Evolutionary conservation across 2,329 filamentous ascomycete genomes (phyloP).

Genomic region (Aspergillus fructus): DNA sequence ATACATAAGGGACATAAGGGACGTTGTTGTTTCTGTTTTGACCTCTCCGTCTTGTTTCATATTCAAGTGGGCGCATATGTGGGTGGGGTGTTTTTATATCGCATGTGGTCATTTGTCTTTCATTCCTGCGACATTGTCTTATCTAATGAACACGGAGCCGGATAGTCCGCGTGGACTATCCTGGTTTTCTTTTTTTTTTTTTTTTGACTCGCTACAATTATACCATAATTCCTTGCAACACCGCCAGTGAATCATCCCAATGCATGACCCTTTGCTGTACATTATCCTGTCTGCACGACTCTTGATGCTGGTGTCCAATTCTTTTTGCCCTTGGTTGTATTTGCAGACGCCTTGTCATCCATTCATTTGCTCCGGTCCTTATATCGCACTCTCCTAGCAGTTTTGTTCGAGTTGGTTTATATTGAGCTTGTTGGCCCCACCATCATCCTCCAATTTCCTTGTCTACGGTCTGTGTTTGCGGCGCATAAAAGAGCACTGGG

Average conservation of each 20-base stretch:
- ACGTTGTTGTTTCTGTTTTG: constrained; percentile 23
- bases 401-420: constrained; percentile 12
- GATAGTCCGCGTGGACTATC: constrained; percentile 24
- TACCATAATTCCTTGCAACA: constrained; percentile 21
- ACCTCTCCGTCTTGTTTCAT: constrained; percentile 22
- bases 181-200: neutral
- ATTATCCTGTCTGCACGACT: constrained; percentile 29
- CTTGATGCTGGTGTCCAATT: constrained; percentile 13
- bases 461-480: constrained; percentile 28
- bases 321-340: constrained; percentile 19
- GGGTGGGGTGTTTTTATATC: constrained; percentile 17
- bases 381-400: constrained; percentile 19
- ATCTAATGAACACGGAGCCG: constrained; percentile 27
- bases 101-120: constrained; percentile 21
- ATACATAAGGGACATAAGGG: constrained; percentile 42
- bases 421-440: constrained; percentile 15
- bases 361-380: constrained; percentile 19
- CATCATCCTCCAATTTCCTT: constrained; percentile 17
- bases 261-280: constrained; percentile 38
- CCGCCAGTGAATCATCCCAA: constrained; percentile 23
- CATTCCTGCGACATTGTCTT: constrained; percentile 25
- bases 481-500: constrained; percentile 35
- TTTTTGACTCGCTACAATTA: constrained; percentile 23
- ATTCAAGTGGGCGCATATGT: constrained; percentile 29
- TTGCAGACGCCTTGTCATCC: constrained; percentile 15